Conservation (phyloP, 164 flowering plant genomes). For the Echeveria elegans region DNA sequence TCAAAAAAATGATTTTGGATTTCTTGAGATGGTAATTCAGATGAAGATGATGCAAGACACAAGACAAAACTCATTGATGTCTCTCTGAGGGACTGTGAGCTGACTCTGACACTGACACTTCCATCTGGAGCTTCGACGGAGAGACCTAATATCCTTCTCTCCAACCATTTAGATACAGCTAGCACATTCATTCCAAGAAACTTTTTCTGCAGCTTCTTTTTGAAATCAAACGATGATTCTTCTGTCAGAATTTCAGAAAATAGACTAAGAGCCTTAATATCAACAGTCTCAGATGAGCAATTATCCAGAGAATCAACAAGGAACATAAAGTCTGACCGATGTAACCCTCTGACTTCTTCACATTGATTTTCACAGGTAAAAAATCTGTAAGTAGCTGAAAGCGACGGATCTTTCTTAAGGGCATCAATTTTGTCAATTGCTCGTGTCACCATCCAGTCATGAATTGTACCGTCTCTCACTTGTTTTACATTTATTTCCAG, state of each 20-base stretch:
- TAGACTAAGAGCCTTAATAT: slow-evolving; percentile 65
- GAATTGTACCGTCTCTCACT: slow-evolving; percentile 27
- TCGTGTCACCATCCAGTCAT: slow-evolving; percentile 45
- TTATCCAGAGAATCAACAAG: slow-evolving; percentile 60
- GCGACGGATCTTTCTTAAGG: slow-evolving; percentile 55
- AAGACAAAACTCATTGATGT: slow-evolving; percentile 63
- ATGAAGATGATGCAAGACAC: slow-evolving; percentile 39
- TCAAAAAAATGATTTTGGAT: slow-evolving; percentile 51
- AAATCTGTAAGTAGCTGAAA: slow-evolving; percentile 35
- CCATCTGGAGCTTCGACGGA: slow-evolving; percentile 32
- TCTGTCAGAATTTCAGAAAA: slow-evolving; percentile 62
- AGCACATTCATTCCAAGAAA: slow-evolving; percentile 52
- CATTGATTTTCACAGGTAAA: slow-evolving; percentile 48
- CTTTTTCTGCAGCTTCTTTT: slow-evolving; percentile 44
- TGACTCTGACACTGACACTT: slow-evolving; percentile 34
- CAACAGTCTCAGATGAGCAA: slow-evolving; percentile 60
- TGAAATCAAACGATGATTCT: slow-evolving; percentile 47
- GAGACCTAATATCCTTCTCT: slow-evolving; percentile 62
- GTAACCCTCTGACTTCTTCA: slow-evolving; percentile 33
- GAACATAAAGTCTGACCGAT: slow-evolving; percentile 59
- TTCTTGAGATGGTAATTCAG: slow-evolving; percentile 35
- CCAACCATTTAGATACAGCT: slow-evolving; percentile 72
- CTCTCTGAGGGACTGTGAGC: slow-evolving; percentile 61
- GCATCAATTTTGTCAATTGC: slow-evolving; percentile 44
- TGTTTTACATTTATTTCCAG: slow-evolving; percentile 30